Base-by-base conservation (phyloP, 2,329 filamentous ascomycete genomes). In the Lasiodiplodia sp. region DNA sequence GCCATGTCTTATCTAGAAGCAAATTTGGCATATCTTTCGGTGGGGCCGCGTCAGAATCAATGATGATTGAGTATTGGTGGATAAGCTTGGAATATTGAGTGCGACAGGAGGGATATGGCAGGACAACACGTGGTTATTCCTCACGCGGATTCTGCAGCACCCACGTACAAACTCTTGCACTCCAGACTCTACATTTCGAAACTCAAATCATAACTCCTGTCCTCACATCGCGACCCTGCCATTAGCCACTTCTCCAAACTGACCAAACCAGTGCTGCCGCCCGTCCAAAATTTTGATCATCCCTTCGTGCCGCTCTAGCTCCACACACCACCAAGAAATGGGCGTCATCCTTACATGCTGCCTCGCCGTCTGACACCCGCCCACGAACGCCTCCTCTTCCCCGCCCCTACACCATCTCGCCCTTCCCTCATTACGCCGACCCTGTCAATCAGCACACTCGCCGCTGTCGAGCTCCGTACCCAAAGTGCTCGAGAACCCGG, bases 1-100 rank as follows among this genome's bases (percentile, higher is more conserved):
- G 16, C 56, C 14, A 60, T n/a, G 7, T 28, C 38, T 47, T 47
- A 18, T 47, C 34, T n/a, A 11, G 23, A 14, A 8, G 25, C 11
- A n/a, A 16, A 4, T 28, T 47, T 44, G 38, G 37, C 18, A 31
- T 16, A 23, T 23, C 38, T 7, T 25, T 6, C 21, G 16, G 57
- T 31, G 21, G 44, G 57, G 57, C 57, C 57, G 25, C 57, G 57
- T 60, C 38, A 47, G 57, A 23, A 16, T 40, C 16, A 18, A 14
- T n/a, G 38, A 5, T n/a, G 34, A 10, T 25, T 10, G 23, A 28
- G 38, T 21, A 60, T 47, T 44, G 21, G 57, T 11, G 25, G 37
- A 60, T 47, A 21, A 12, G 23, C 28, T 14, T 31, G 8, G 23
- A 4, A 40, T n/a, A 18, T n/a, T 12, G 53, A 16, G n/a, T 56